phyloP scores from a whole-genome alignment of 495 filamentous ascomycete genomes.

The Neurospora tetraspora region DNA sequence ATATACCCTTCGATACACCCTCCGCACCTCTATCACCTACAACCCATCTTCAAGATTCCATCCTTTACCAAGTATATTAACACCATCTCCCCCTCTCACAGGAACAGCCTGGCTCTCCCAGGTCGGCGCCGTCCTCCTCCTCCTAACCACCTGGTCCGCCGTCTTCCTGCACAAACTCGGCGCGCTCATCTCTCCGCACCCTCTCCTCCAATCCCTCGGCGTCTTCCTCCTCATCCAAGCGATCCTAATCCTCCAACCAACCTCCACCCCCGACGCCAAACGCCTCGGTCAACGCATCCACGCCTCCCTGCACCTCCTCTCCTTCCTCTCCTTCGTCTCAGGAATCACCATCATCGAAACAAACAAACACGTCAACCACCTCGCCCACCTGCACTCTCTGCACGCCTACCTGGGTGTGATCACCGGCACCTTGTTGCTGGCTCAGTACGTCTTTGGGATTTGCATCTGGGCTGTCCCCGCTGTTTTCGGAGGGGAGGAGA shows the following conservation, averaged over 20 bases:
- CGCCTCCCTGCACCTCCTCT: slow-evolving; percentile 53
- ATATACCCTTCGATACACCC: background rate
- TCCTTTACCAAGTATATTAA: background rate
- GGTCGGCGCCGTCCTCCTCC: slow-evolving; percentile 44
- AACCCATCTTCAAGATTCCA: background rate
- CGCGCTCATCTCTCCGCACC: slow-evolving; percentile 76
- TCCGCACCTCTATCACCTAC: background rate
- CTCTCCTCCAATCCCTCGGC: slow-evolving; percentile 70
- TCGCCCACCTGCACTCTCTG: slow-evolving; percentile 59
- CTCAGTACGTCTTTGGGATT: slow-evolving; percentile 70
- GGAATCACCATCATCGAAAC: slow-evolving; percentile 71
- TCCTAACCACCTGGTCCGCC: slow-evolving; percentile 60
- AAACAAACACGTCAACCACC: slow-evolving; percentile 58
- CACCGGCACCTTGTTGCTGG: slow-evolving; percentile 58
- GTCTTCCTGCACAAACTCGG: slow-evolving; percentile 54
- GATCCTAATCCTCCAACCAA: slow-evolving; percentile 82
- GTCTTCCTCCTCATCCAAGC: slow-evolving; percentile 66
- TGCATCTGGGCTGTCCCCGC: slow-evolving; percentile 63
- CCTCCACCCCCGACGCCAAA: slow-evolving; percentile 66
- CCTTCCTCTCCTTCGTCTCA: slow-evolving; percentile 48
- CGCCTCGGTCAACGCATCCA: slow-evolving; percentile 59
- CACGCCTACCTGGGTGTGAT: slow-evolving; percentile 73
- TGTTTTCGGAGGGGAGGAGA: slow-evolving; percentile 67
- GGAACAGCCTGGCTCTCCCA: slow-evolving; percentile 35
- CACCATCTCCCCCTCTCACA: slow-evolving; percentile 27